Percentiles rank a stretch among this genome's conserved stretches.
Evolutionary conservation across 768 basidiomycete species (phyloP).

Genomic region (Amanita pallidorosea): DNA sequence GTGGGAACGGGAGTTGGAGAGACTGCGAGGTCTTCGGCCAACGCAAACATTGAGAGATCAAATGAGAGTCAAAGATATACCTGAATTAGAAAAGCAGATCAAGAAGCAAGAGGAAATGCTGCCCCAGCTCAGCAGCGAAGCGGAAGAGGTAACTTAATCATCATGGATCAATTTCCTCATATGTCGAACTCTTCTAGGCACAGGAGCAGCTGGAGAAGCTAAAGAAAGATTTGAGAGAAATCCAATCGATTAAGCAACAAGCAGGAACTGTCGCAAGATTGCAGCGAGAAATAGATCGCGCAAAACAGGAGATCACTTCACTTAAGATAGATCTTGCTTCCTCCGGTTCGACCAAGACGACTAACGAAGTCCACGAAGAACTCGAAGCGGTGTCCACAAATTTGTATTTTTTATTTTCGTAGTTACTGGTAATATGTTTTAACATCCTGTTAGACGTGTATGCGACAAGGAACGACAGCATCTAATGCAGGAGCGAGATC

Average conservation of each 20-base stretch:
- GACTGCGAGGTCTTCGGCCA: constrained; percentile 50
- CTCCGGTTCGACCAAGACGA: constrained; percentile 72
- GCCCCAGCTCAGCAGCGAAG: constrained; percentile 36
- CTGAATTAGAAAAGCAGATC: constrained; percentile 52
- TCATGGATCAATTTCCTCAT: not conserved
- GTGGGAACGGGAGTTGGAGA: constrained; percentile 52
- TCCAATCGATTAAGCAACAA: constrained; percentile 49
- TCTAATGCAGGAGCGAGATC: constrained; percentile 51
- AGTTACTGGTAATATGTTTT: not conserved
- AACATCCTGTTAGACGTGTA: constrained; percentile 34
- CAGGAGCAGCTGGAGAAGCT: constrained; percentile 38
- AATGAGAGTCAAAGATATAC: constrained; percentile 53
- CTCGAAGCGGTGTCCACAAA: constrained; percentile 51
- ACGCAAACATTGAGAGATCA: constrained; percentile 42
- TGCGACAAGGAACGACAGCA: constrained; percentile 53
- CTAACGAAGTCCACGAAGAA: constrained; percentile 77
- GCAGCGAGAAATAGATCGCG: constrained; percentile 44
- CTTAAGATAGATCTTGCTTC: constrained; percentile 61
- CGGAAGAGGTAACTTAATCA: constrained; percentile 46
- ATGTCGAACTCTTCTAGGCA: constrained; percentile 26
- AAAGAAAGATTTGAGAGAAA: constrained; percentile 51
- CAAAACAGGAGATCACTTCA: constrained; percentile 48
- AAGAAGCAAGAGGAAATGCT: constrained; percentile 43
- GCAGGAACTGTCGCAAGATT: constrained; percentile 47
- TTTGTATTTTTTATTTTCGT: constrained; percentile 38